A percentile compares a stretch with the other conserved stretches of the same genome.
These are phyloP conservation scores for Rhodotorula sp. DNA, from an alignment of 1,284 basidiomycete genomes.

Conservation along the genomic window DNA sequence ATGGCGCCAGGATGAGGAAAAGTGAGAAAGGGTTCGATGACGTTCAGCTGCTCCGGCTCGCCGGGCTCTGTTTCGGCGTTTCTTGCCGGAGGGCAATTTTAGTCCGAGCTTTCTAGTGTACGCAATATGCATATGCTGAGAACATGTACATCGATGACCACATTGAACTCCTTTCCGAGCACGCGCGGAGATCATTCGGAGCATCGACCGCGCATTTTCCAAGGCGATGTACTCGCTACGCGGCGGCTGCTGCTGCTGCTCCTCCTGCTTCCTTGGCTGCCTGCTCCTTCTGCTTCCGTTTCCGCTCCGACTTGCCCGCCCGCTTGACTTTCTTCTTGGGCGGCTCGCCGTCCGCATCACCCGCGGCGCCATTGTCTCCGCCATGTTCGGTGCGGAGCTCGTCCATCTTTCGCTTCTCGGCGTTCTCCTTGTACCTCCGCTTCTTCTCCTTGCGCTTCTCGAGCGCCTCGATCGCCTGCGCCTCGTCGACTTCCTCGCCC, in stretches of 20 bases:
- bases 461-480: constrained; percentile 39
- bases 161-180: too few relatives aligned
- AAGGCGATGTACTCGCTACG: background rate
- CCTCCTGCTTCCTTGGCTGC: background rate
- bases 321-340: constrained; percentile 49
- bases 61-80: too few relatives aligned
- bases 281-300: constrained; percentile 32
- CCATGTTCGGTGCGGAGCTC: constrained; percentile 18
- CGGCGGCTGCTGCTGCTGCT: background rate
- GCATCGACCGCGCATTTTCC: background rate
- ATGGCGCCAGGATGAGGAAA: too few relatives aligned
- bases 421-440: constrained; percentile 25
- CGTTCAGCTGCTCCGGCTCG: too few relatives aligned
- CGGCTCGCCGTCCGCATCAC: constrained; percentile 14
- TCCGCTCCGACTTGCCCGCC: constrained; percentile 53
- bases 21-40: background rate
- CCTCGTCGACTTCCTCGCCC: constrained; percentile 51
- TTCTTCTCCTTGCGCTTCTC: constrained; percentile 32
- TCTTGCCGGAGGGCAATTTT: too few relatives aligned
- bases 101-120: too few relatives aligned
- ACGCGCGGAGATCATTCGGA: too few relatives aligned
- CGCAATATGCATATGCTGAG: too few relatives aligned
- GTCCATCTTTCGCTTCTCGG: constrained; percentile 26
- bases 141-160: too few relatives aligned
- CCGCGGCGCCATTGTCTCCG: background rate